phyloP scores from a whole-genome alignment of 176 grass and related monocot genomes.

The Oryza rufipogon region DNA sequence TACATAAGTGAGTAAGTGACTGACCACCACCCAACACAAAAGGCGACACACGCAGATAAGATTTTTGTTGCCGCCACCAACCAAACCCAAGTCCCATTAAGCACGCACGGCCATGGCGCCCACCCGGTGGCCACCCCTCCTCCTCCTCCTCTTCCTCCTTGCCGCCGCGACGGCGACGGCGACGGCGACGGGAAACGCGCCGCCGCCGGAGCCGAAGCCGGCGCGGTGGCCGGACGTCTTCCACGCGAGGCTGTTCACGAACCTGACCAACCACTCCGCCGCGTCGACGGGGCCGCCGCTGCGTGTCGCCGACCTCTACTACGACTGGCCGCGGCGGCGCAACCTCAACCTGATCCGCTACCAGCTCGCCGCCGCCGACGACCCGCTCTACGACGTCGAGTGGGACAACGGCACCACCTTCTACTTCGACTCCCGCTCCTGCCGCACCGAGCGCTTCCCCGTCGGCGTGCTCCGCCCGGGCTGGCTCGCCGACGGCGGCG shows the following conservation, averaged over 20 bases:
- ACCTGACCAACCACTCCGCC: constrained; percentile 49
- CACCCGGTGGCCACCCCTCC: neutral
- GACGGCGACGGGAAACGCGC: neutral
- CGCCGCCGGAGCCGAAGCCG: constrained; percentile 10
- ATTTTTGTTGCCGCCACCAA: neutral
- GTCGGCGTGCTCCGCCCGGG: constrained; percentile 73
- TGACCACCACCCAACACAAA: too few relatives aligned
- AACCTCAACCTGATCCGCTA: constrained; percentile 70
- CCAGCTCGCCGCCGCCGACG: constrained; percentile 52
- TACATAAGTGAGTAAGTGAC: too few relatives aligned
- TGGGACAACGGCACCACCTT: constrained; percentile 85
- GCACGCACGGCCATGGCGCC: constrained; percentile 16
- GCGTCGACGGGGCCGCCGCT: constrained; percentile 48
- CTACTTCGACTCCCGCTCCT: constrained; percentile 58
- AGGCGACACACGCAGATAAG: constrained; percentile 27
- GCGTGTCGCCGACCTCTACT: constrained; percentile 53
- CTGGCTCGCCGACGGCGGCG: constrained; percentile 64
- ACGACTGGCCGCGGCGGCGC: constrained; percentile 77
- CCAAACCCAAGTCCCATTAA: neutral
- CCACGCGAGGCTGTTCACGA: constrained; percentile 69
- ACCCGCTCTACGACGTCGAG: constrained; percentile 76
- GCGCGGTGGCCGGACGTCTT: constrained; percentile 71
- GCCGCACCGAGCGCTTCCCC: constrained; percentile 59
- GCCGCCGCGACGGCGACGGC: neutral
- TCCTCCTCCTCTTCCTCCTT: neutral